These are phyloP conservation scores for Ambispora gerdemannii DNA, from an alignment of 192 early-diverging fungal species.

Conservation along the genomic window DNA sequence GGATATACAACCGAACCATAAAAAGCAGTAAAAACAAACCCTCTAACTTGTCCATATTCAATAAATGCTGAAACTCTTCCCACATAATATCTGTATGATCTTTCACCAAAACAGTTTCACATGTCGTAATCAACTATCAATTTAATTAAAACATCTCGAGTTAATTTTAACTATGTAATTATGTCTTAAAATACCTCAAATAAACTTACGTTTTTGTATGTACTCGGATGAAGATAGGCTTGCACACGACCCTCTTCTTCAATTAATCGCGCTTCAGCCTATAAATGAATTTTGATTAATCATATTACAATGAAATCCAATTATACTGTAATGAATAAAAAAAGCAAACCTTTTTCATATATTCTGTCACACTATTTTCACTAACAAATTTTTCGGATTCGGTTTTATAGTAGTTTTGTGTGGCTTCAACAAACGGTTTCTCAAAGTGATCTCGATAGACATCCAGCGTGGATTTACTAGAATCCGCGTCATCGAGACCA, in stretches of 20 bases:
- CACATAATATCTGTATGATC: slow-evolving; percentile 78
- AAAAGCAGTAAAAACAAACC: slow-evolving; percentile 24
- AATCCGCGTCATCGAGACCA: slow-evolving; percentile 78
- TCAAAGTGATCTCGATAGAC: slow-evolving; percentile 90
- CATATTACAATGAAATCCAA: background rate
- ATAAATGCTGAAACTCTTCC: slow-evolving; percentile 86
- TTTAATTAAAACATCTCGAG: too few relatives aligned
- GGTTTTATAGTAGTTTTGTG: slow-evolving; percentile 81
- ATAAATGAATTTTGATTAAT: background rate
- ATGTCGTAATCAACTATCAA: slow-evolving; percentile 66
- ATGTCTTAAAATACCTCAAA: background rate
- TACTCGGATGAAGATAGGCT: slow-evolving; percentile 82
- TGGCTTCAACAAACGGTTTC: slow-evolving; percentile 74
- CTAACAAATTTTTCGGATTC: slow-evolving; percentile 88
- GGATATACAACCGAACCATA: too few relatives aligned
- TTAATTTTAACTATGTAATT: too few relatives aligned
- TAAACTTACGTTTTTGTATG: slow-evolving; percentile 55
- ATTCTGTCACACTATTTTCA: slow-evolving; percentile 88
- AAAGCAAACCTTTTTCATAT: slow-evolving; percentile 82
- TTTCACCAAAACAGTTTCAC: slow-evolving; percentile 85
- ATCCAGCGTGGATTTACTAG: slow-evolving; percentile 75
- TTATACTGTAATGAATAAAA: slow-evolving; percentile 13
- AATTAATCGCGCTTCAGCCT: slow-evolving; percentile 70
- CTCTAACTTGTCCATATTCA: slow-evolving; percentile 83
- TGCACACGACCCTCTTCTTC: slow-evolving; percentile 87